Conservation (phyloP, 169 alveolate genomes). For the Plasmodium fragile region DNA sequence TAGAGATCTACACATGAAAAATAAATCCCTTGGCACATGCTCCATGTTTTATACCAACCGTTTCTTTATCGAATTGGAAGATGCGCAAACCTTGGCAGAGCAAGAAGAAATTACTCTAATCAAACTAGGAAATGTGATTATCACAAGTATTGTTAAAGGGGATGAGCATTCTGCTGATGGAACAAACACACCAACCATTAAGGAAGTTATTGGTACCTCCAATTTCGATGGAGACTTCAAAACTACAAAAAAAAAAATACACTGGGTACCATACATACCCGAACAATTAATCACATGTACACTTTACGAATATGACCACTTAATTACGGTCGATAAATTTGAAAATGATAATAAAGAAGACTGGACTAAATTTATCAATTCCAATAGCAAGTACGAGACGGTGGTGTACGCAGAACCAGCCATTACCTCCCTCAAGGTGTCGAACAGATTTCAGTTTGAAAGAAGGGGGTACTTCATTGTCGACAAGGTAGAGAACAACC, state of each 20-base stretch:
- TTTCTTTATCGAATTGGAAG: constrained; percentile 92
- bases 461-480: constrained; percentile 98
- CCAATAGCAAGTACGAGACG: constrained; percentile 85
- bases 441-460: constrained; percentile 95
- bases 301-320: constrained; percentile 95
- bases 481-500: constrained; percentile 85
- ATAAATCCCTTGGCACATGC: constrained; percentile 92
- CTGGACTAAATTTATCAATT: constrained; percentile 86
- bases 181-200: constrained; percentile 74
- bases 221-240: constrained; percentile 93
- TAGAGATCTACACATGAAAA: constrained; percentile 95
- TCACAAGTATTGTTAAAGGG: constrained; percentile 67
- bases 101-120: constrained; percentile 97
- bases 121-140: constrained; percentile 96
- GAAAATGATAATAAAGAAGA: constrained; percentile 92
- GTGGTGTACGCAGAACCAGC: constrained; percentile 89
- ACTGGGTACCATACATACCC: constrained; percentile 89
- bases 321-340: constrained; percentile 93
- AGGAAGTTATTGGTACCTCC: constrained; percentile 84
- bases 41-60: constrained; percentile 83
- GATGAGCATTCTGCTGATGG: constrained; percentile 79
- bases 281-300: constrained; percentile 80
- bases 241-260: constrained; percentile 95
- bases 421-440: constrained; percentile 81
- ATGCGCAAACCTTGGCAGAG: constrained; percentile 90